Percentiles rank a stretch among this genome's conserved stretches.
phyloP scores from a whole-genome alignment of 163 green algal genomes.

The Coccomyxa subellipsoidea region DNA sequence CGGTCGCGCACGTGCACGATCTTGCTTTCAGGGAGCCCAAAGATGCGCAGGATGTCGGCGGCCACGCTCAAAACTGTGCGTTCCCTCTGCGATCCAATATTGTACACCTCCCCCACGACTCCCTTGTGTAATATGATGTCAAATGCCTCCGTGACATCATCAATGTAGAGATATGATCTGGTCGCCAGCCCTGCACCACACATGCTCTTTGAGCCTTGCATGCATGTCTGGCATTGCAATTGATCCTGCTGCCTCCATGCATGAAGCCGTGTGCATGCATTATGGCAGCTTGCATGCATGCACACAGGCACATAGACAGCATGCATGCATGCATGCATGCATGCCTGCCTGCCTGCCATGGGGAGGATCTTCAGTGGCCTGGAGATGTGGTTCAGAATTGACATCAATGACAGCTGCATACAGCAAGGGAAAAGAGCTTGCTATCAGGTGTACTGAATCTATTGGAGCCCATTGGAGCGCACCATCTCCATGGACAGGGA shows the following conservation, averaged over 20 bases:
- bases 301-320: too few species aligned
- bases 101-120: constrained; percentile 70
- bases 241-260: background rate
- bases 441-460: too few species aligned
- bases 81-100: constrained; percentile 94
- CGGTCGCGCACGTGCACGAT: constrained; percentile 83
- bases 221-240: background rate
- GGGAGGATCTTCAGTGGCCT: too few species aligned
- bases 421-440: too few species aligned
- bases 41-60: constrained; percentile 57
- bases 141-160: constrained; percentile 93
- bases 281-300: too few species aligned
- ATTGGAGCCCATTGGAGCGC: too few species aligned
- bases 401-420: too few species aligned
- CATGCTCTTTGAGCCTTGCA: too few species aligned
- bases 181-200: constrained; percentile 34
- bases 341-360: too few species aligned
- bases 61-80: constrained; percentile 87
- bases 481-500: constrained; percentile 79
- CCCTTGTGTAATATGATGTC: constrained; percentile 79
- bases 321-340: too few species aligned
- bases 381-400: too few species aligned
- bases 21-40: constrained; percentile 35
- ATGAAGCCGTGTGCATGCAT: too few species aligned
- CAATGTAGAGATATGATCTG: constrained; percentile 83